Percentiles rank a stretch among this genome's conserved stretches.
Conservation (phyloP, 495 filamentous ascomycete species). For the Neurospora sp. region DNA sequence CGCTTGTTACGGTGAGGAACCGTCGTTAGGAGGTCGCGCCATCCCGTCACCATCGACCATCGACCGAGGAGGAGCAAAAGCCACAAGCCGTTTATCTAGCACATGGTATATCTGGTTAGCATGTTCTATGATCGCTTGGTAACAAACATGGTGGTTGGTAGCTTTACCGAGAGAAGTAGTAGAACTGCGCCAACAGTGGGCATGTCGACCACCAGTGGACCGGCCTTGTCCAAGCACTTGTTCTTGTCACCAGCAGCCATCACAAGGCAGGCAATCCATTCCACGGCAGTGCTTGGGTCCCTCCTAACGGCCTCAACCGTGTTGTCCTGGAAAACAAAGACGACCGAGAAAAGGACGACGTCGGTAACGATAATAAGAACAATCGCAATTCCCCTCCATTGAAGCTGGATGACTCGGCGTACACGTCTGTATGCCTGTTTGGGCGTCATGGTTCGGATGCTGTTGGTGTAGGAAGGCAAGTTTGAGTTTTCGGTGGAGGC, state of each 20-base stretch:
- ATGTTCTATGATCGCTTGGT: background rate
- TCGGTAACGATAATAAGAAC: conserved; percentile 81
- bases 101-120: conserved; percentile 6
- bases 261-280: conserved; percentile 66
- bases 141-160: background rate
- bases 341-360: conserved; percentile 81
- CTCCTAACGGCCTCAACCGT: conserved; percentile 45
- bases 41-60: conserved; percentile 72
- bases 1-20: conserved; percentile 32
- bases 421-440: conserved; percentile 81
- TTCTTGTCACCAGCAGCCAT: conserved; percentile 49
- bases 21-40: conserved; percentile 55
- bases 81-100: conserved; percentile 74
- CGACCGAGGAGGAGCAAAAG: conserved; percentile 70
- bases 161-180: conserved; percentile 64
- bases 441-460: conserved; percentile 73
- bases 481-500: conserved; percentile 59
- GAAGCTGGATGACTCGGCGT: conserved; percentile 74
- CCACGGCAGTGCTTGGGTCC: conserved; percentile 40
- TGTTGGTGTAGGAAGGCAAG: conserved; percentile 68
- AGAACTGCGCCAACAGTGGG: conserved; percentile 73
- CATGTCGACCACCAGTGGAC: conserved; percentile 54
- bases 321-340: conserved; percentile 79
- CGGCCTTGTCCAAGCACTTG: conserved; percentile 49
- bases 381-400: conserved; percentile 85